Base-by-base conservation (phyloP, 768 basidiomycete species). In the Psilocybe subaeruginosa region DNA sequence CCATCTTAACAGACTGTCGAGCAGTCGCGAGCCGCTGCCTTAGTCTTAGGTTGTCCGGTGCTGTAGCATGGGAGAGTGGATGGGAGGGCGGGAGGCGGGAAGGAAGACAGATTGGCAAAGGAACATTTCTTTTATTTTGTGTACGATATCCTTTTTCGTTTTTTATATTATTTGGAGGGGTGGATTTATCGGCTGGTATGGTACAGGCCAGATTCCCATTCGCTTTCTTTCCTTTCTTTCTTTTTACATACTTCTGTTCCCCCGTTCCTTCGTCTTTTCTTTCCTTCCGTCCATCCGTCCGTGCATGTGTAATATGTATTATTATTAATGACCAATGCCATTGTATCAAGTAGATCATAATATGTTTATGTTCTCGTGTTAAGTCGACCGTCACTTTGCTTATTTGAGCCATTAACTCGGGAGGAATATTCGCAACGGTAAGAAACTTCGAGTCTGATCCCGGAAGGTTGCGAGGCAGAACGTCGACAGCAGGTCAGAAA, bases 1-100 rank as follows among this genome's bases (percentile, higher is more conserved):
- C 64, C 95, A 96, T 72, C 77, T 95, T 55, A 95, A 95, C 71
- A 82, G 89, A 50, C 81, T 95, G 14, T 92, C 91, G 8, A 93
- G 90, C 70, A 92, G 89, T 67, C 80, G 86, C 27, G 92, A 93
- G 74, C 92, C 92, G 2, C 74, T 93, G 50, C 91, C 83, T 29
- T 53, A 53, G 51, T 69, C 64, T 29, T 66, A 54, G 0, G 78
- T 12, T 43, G 6, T 35, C 33, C 11, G 33, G 33, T 35, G 33
- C 33, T 7, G 33, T 6, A 35, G 11, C 1, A 35, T 35, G 33
- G 11, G 33, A 35, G 33, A 35, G 6, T 11, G 11, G 11, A 11
- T 7, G 33, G 33, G 33, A 35, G 11, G 33, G 33, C 11, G 23
- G 33, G 33, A 7, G 33, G 33, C 33, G 33, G 33, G 33, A 35